A percentile compares a stretch with the other conserved stretches of the same genome.
Evolutionary conservation across 768 basidiomycete species (phyloP).

Genomic region (Phlebiopsis flavidoalba): DNA sequence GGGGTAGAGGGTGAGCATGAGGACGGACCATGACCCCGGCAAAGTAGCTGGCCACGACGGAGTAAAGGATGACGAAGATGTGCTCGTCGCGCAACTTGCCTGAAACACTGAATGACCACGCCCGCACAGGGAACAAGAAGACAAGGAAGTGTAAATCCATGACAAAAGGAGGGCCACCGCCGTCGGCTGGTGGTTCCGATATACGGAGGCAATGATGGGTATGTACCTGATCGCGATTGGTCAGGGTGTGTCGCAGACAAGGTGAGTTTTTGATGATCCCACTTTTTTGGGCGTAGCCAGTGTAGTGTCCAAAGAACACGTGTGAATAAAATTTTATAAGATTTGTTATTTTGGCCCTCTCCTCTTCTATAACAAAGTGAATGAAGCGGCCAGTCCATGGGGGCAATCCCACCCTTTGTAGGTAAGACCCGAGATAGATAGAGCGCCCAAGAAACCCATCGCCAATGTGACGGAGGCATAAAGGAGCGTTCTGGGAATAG

Average conservation of each 20-base stretch:
- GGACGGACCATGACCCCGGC: constrained; percentile 99
- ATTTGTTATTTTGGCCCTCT: too few species aligned
- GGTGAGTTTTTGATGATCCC: constrained; percentile 8
- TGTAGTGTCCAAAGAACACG: too few species aligned
- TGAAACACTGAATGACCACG: constrained; percentile 82
- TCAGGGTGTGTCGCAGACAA: constrained; percentile 6
- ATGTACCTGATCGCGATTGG: constrained; percentile 60
- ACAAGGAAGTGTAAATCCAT: constrained; percentile 99
- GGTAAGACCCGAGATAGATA: constrained; percentile 75
- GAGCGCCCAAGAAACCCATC: constrained; percentile 68
- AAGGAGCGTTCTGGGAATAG: constrained; percentile 87
- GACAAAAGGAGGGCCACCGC: constrained; percentile 99
- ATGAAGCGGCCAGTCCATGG: constrained; percentile 99
- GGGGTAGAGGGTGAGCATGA: constrained; percentile 96
- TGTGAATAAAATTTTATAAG: too few species aligned
- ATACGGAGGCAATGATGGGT: constrained; percentile 97
- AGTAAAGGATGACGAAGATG: constrained; percentile 97
- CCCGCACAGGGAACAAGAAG: constrained; percentile 96
- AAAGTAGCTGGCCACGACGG: constrained; percentile 94
- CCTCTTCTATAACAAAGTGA: too few species aligned
- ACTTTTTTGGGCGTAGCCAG: constrained; percentile 99
- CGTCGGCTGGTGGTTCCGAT: constrained; percentile 97
- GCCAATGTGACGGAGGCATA: constrained; percentile 60
- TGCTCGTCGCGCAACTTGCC: constrained; percentile 91
- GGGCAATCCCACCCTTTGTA: constrained; percentile 93